phyloP scores from a whole-genome alignment of 2,329 filamentous ascomycete species.

The Venturia oleaginea region DNA sequence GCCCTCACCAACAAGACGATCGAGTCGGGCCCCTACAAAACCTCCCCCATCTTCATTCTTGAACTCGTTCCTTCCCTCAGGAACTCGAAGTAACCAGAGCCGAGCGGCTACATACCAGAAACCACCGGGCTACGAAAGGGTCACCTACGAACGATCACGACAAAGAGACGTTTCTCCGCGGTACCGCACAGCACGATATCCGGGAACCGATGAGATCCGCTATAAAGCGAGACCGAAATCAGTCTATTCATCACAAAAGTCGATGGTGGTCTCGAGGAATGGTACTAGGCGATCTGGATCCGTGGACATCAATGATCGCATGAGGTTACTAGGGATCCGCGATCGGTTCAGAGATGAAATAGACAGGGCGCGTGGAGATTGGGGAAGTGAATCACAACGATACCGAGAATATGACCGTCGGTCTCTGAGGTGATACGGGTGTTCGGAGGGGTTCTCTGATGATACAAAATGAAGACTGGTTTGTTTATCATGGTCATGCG shows the following conservation, averaged over 20 bases:
- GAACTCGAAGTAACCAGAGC: background rate
- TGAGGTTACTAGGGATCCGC: slow-evolving; percentile 5
- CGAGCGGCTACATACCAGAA: background rate
- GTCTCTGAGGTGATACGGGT: background rate
- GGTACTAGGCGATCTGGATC: background rate
- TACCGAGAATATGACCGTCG: slow-evolving; percentile 10
- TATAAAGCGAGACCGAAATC: background rate
- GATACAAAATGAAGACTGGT: background rate
- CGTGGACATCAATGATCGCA: slow-evolving; percentile 6
- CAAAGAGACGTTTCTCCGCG: background rate
- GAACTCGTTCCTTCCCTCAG: background rate
- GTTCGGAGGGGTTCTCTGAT: background rate
- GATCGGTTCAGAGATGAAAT: slow-evolving; percentile 13
- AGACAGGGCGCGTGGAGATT: background rate
- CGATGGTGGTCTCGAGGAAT: background rate
- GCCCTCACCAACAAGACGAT: background rate
- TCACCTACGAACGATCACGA: background rate
- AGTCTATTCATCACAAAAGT: background rate
- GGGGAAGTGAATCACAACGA: background rate
- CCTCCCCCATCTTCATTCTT: background rate
- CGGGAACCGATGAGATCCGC: background rate
- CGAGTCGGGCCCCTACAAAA: background rate
- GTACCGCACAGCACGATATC: background rate
- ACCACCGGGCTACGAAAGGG: background rate
- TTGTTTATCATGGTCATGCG: background rate